Conservation (phyloP, 306 rosid species). For the Dalbergia oliveri region DNA sequence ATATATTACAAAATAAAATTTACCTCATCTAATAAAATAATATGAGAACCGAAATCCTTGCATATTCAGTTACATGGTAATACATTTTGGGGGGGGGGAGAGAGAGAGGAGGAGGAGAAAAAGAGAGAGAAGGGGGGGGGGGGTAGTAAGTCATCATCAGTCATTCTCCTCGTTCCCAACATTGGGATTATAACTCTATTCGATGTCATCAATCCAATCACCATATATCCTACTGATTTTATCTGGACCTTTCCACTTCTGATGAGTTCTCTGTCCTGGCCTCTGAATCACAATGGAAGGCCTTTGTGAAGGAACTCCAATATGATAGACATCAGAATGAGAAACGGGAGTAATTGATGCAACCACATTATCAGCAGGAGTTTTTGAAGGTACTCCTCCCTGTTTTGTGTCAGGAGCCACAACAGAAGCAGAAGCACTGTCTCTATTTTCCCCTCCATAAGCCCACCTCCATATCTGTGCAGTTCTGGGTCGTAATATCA, state of each 20-base stretch:
- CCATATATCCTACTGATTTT: constrained; percentile 99
- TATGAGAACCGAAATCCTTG: constrained; percentile 46
- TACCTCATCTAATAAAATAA: constrained; percentile 31
- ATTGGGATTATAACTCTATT: constrained; percentile 53
- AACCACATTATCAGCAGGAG: constrained; percentile 69
- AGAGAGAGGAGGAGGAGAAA: too few relatives aligned
- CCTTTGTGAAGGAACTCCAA: constrained; percentile 87
- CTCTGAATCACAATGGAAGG: constrained; percentile 78
- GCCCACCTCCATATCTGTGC: constrained; percentile 92
- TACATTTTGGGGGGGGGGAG: not conserved
- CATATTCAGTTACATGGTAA: constrained; percentile 33
- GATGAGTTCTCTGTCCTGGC: constrained; percentile 88
- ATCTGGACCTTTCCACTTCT: constrained; percentile 99
- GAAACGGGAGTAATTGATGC: constrained; percentile 70
- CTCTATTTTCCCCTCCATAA: constrained; percentile 83
- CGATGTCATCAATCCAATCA: constrained; percentile 95
- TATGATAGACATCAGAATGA: constrained; percentile 81
- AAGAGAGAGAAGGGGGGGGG: too few relatives aligned
- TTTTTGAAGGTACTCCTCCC: constrained; percentile 66
- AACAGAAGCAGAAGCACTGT: constrained; percentile 51
- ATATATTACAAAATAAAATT: not conserved
- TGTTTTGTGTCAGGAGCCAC: constrained; percentile 71
- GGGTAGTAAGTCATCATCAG: constrained; percentile 24
- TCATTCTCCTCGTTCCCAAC: constrained; percentile 26
- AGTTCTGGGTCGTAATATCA: constrained; percentile 65